Percentiles rank a stretch among this genome's conserved stretches.
Evolutionary conservation across 208 protist genomes (phyloP).

Genomic region (Leishmania braziliensis): DNA sequence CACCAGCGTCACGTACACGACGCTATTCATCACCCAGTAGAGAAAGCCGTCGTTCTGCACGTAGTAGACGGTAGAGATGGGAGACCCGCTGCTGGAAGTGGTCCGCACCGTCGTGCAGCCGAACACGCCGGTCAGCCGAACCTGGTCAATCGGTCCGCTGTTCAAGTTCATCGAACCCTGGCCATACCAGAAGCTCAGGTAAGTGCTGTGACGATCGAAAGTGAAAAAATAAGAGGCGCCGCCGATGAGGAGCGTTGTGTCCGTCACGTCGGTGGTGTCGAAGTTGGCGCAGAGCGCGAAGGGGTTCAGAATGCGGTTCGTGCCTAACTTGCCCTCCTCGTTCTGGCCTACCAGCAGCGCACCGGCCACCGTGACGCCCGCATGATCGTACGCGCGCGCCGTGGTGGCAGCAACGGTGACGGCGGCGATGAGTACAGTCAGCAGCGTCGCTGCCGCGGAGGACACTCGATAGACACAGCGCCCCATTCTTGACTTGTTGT

Average conservation of each 20-base stretch:
- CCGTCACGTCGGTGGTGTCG: constrained; percentile 22
- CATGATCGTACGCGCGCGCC: constrained; percentile 6
- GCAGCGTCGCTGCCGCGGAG: background rate
- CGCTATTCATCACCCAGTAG: background rate
- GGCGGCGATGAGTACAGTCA: background rate
- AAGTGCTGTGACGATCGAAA: constrained; percentile 36
- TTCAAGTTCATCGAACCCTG: background rate
- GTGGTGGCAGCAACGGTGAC: background rate
- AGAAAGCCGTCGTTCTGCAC: constrained; percentile 25
- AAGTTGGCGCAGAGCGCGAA: constrained; percentile 40
- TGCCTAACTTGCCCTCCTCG: constrained; percentile 34
- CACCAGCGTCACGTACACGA: constrained; percentile 15
- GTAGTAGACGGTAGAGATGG: constrained; percentile 16
- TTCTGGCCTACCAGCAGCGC: background rate
- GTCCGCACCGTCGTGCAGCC: constrained; percentile 19
- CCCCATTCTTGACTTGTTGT: background rate
- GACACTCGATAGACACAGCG: background rate
- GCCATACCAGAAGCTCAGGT: constrained; percentile 40
- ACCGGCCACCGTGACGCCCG: constrained; percentile 46
- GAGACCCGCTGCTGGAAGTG: constrained; percentile 25
- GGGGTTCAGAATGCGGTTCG: constrained; percentile 38
- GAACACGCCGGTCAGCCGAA: constrained; percentile 15
- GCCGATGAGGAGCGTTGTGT: constrained; percentile 45
- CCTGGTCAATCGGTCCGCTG: constrained; percentile 12
- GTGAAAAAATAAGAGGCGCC: constrained; percentile 36